Evolutionary conservation across 495 filamentous ascomycete genomes (phyloP).

Genomic region (Lophium mytilinum): DNA sequence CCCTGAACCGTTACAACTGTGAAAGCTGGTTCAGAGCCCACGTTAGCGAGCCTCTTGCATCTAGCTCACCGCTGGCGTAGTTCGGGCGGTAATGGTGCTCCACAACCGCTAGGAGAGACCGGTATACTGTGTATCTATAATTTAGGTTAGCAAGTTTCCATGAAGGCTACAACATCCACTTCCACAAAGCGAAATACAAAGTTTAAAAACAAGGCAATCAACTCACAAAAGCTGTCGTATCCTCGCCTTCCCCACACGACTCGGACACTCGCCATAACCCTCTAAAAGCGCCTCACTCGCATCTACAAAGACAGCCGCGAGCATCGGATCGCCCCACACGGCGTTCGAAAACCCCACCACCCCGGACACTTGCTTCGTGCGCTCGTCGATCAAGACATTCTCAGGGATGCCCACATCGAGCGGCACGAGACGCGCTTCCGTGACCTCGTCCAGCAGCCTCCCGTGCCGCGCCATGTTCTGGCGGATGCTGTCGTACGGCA

Average conservation of each 20-base stretch:
- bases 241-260: constrained; percentile 14
- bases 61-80: constrained; percentile 26
- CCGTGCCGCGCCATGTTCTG: constrained; percentile 42
- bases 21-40: constrained; percentile 31
- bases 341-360: constrained; percentile 43
- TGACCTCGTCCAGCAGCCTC: constrained; percentile 48
- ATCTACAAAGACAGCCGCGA: constrained; percentile 43
- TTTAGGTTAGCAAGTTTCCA: constrained; percentile 33
- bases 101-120: constrained; percentile 28
- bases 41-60: constrained; percentile 29
- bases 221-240: constrained; percentile 40
- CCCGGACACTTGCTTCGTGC: constrained; percentile 35
- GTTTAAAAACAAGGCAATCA: constrained; percentile 47
- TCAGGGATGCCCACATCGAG: constrained; percentile 47
- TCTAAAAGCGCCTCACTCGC: constrained; percentile 41
- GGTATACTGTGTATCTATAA: constrained; percentile 42
- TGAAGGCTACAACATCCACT: neutral
- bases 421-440: constrained; percentile 48
- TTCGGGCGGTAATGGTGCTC: constrained; percentile 29
- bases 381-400: constrained; percentile 51
- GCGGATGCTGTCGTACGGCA: constrained; percentile 59
- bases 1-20: constrained; percentile 3
- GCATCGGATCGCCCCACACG: constrained; percentile 52
- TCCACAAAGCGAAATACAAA: neutral
- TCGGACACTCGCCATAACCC: constrained; percentile 34